Conservation (phyloP, 2,329 filamentous ascomycete species). For the Beauveria caledonica region DNA sequence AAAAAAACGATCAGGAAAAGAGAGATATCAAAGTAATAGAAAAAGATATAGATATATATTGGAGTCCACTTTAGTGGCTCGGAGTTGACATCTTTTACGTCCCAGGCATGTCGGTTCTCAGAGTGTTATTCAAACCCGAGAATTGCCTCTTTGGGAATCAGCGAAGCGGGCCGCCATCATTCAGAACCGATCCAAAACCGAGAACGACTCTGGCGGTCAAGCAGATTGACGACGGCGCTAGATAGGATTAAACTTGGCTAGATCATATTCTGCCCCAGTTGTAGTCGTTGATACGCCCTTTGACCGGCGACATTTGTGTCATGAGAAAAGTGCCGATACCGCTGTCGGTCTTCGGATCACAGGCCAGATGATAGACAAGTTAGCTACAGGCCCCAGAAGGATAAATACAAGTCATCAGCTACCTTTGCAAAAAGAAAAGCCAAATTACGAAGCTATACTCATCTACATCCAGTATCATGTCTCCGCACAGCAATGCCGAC, state of each 20-base stretch:
- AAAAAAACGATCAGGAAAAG: background rate
- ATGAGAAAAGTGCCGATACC: background rate
- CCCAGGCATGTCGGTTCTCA: background rate
- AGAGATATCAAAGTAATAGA: background rate
- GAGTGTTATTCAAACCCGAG: conserved; percentile 3
- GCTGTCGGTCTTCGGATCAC: conserved; percentile 8
- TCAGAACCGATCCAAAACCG: background rate
- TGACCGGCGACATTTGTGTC: background rate
- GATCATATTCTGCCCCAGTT: background rate
- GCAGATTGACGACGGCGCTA: background rate
- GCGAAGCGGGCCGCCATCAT: background rate
- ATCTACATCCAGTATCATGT: conserved; percentile 6
- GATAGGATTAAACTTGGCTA: no score
- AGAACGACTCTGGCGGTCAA: background rate
- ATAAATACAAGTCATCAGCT: background rate
- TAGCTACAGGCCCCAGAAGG: background rate
- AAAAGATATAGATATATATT: background rate
- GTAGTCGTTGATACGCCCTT: conserved; percentile 4
- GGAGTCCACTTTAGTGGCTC: background rate
- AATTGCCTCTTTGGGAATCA: background rate
- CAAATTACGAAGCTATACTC: background rate
- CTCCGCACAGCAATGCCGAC: conserved; percentile 15
- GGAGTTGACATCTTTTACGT: background rate
- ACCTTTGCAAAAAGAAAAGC: background rate
- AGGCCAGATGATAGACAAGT: background rate